Base-by-base conservation (phyloP, 2,329 filamentous ascomycete species). In the Diaporthe sp. region DNA sequence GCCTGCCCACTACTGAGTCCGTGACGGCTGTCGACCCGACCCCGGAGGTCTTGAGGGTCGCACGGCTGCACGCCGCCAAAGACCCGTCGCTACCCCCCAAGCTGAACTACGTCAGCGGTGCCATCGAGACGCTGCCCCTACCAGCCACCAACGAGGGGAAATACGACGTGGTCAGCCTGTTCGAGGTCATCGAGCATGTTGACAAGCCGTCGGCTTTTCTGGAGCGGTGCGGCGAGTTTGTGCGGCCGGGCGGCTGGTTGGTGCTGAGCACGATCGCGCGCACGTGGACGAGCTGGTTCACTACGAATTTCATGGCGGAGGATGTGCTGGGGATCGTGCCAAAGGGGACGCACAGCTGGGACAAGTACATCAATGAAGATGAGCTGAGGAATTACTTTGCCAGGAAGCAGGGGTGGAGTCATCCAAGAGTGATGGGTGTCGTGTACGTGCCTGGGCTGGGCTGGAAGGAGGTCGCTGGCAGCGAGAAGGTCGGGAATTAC, bases 151-250 rank as follows among this genome's bases (percentile, higher is more conserved):
- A 79, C 7, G 81, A 82, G 19, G 82, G 87, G 5, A 86, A 88
- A 17, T 97, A 92, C 85, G 95, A 98, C 82, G 85, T 98, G 1
- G 92, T 99, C 13, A 94, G 94, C 1, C 84, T 98, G 9, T 99
- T 98, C 83, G 97, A 99, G 84, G 97, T 99, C 6, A 90, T 99
- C 73, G 97, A 99, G 85, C 97, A 99, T 83, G 94, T 99, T 75
- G 92, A 93, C 74, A 87, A 91, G 31, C 95, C 95, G 0, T 90
- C 91, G 0, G 87, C 90, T 5, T 98, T 98, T 79, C 89, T 98
- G 5, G 88, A 92, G 68, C 87, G 88, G 3, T 92, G 95, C 76
- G 87, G 94, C 55, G 89, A 91, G 2, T 95, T 97, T 79, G 92
- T 99, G 34, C 93, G 91, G 78, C 96, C 96, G 0, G 97, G 97